Percentiles rank a stretch among this genome's conserved stretches.
Evolutionary conservation across 768 basidiomycete genomes (phyloP).

Genomic region (Udeniomyces megalosporus): DNA sequence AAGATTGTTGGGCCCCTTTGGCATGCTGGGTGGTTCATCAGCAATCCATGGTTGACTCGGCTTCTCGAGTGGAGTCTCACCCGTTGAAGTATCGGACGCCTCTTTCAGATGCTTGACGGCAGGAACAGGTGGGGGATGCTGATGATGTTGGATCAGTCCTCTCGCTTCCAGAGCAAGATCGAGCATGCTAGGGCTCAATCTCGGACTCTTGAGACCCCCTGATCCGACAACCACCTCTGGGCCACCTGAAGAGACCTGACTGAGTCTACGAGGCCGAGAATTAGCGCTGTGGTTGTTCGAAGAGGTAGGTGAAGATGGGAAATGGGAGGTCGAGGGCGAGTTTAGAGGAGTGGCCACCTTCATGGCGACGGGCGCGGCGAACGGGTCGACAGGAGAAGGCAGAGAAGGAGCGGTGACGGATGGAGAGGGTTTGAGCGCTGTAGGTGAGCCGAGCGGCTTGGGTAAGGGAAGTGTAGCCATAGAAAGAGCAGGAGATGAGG

Average conservation of each 20-base stretch:
- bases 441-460: not conserved
- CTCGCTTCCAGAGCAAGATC: not conserved
- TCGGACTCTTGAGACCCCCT: not conserved
- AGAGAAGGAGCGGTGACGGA: not conserved
- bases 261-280: not conserved
- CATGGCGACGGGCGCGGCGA: not conserved
- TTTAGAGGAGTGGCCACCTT: too few relatives aligned
- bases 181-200: conserved; percentile 5
- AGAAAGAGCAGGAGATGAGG: not conserved
- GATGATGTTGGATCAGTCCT: not conserved
- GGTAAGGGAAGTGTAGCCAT: not conserved
- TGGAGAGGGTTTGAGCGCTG: not conserved
- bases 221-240: not conserved
- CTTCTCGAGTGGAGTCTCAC: too few relatives aligned
- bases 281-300: too few relatives aligned
- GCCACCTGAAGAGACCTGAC: not conserved
- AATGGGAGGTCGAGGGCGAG: too few relatives aligned
- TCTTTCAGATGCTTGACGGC: too few relatives aligned
- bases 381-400: not conserved
- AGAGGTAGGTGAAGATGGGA: too few relatives aligned
- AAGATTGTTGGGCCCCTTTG: too few relatives aligned
- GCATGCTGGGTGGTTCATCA: too few relatives aligned
- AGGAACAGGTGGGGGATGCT: too few relatives aligned
- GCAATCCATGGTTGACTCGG: too few relatives aligned
- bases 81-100: too few relatives aligned